phyloP scores from a whole-genome alignment of 2,329 filamentous ascomycete genomes.

The Bipolaris cookei region DNA sequence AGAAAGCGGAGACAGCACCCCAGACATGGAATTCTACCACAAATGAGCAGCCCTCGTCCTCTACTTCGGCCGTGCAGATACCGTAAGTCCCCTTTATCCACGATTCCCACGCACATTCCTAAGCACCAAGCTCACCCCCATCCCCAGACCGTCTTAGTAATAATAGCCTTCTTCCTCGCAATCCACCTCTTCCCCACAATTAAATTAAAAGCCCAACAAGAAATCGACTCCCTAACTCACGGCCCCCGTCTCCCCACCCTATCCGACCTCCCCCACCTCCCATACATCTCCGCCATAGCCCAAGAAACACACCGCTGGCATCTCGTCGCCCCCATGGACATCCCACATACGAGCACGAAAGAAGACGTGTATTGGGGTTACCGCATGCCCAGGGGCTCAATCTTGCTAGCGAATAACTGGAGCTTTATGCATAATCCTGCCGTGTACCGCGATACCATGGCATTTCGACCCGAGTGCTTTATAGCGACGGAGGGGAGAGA shows the following conservation, averaged over 20 bases:
- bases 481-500: conserved; percentile 36
- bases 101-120: too few species aligned
- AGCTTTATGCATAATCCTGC: conserved; percentile 51
- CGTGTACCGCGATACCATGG: conserved; percentile 46
- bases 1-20: conserved; percentile 35
- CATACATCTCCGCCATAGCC: conserved; percentile 43
- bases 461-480: conserved; percentile 55
- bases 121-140: not conserved
- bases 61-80: conserved; percentile 55
- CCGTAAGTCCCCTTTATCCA: conserved; percentile 28
- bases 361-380: conserved; percentile 49
- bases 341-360: conserved; percentile 40
- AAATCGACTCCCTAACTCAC: conserved; percentile 58
- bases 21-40: conserved; percentile 42
- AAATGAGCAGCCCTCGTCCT: conserved; percentile 54
- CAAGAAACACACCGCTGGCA: conserved; percentile 55
- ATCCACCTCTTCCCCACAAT: conserved; percentile 59
- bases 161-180: conserved; percentile 57
- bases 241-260: conserved; percentile 51
- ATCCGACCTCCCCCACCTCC: conserved; percentile 55
- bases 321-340: conserved; percentile 37
- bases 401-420: conserved; percentile 50
- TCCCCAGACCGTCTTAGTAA: conserved; percentile 49
- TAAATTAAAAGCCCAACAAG: conserved; percentile 55
- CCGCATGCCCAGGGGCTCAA: conserved; percentile 51